These are phyloP conservation scores for Leccinum barrowsii DNA, from an alignment of 768 basidiomycete genomes.

Conservation along the genomic window DNA sequence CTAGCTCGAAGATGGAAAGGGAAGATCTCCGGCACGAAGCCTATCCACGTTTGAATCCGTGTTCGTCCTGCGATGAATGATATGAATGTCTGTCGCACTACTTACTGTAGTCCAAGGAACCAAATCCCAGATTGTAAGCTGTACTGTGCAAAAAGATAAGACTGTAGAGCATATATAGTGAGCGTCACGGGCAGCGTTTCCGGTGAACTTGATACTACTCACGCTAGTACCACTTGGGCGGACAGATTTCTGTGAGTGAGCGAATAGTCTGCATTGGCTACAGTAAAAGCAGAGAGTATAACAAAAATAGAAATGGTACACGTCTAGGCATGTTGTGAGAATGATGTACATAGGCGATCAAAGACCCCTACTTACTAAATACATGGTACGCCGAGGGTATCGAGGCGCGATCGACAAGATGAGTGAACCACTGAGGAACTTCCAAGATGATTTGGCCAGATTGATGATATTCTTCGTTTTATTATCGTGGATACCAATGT, in stretches of 20 bases:
- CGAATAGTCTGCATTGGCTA: neutral
- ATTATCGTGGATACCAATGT: neutral
- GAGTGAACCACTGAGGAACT: neutral
- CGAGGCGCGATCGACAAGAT: neutral
- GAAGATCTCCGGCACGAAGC: neutral
- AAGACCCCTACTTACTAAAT: neutral
- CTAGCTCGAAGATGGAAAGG: neutral
- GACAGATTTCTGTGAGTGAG: neutral
- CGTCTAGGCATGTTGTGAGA: neutral
- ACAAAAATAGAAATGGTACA: neutral
- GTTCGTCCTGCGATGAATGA: neutral
- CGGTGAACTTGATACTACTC: neutral
- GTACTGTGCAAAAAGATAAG: neutral
- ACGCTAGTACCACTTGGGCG: neutral
- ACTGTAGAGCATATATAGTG: neutral
- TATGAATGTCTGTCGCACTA: neutral
- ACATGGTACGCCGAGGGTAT: neutral
- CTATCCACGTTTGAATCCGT: neutral
- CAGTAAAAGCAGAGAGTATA: neutral
- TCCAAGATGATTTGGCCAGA: neutral
- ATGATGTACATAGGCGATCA: neutral
- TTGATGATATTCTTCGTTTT: neutral
- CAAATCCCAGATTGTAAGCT: neutral
- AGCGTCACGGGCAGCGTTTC: neutral
- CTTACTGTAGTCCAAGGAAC: neutral